A percentile compares a stretch with the other conserved stretches of the same genome.
Evolutionary conservation across 2,329 filamentous ascomycete species (phyloP).

Genomic region (Pyricularia pennisetigena): DNA sequence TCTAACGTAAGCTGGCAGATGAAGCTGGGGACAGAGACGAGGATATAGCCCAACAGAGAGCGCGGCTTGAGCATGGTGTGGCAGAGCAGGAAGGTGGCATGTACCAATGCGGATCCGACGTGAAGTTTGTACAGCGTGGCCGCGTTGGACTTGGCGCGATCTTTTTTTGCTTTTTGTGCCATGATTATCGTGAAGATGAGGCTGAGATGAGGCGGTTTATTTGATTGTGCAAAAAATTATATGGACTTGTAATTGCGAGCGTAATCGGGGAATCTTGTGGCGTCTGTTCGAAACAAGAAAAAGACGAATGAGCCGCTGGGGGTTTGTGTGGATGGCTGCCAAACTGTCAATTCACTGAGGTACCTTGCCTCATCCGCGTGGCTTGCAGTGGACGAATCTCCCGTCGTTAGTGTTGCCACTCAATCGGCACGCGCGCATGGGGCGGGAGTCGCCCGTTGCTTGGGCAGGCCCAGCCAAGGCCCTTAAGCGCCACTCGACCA

Average conservation of each 20-base stretch:
- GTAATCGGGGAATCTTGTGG: constrained; percentile 1
- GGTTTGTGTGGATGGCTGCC: not conserved
- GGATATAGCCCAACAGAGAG: constrained; percentile 56
- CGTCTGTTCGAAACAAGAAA: not conserved
- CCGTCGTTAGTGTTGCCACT: constrained; percentile 1
- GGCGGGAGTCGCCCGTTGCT: constrained; percentile 21
- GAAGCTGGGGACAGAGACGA: constrained; percentile 66
- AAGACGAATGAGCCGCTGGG: not conserved
- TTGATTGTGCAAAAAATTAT: not conserved
- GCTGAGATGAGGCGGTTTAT: not conserved
- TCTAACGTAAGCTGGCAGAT: constrained; percentile 82
- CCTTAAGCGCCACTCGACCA: constrained; percentile 17
- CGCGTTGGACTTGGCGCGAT: constrained; percentile 67
- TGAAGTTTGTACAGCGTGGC: constrained; percentile 73
- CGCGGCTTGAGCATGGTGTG: constrained; percentile 58
- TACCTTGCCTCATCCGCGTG: not conserved
- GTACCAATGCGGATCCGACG: constrained; percentile 61
- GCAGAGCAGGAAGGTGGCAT: constrained; percentile 64
- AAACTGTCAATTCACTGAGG: not conserved
- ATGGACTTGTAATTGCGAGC: not conserved
- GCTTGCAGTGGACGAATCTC: constrained; percentile 4
- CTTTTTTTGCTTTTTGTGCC: constrained; percentile 56
- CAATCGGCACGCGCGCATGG: constrained; percentile 6
- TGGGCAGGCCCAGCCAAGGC: constrained; percentile 19
- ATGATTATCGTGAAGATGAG: constrained; percentile 24